Base-by-base conservation (phyloP, 768 basidiomycete genomes). In the Neoboletus subvelutipes region DNA sequence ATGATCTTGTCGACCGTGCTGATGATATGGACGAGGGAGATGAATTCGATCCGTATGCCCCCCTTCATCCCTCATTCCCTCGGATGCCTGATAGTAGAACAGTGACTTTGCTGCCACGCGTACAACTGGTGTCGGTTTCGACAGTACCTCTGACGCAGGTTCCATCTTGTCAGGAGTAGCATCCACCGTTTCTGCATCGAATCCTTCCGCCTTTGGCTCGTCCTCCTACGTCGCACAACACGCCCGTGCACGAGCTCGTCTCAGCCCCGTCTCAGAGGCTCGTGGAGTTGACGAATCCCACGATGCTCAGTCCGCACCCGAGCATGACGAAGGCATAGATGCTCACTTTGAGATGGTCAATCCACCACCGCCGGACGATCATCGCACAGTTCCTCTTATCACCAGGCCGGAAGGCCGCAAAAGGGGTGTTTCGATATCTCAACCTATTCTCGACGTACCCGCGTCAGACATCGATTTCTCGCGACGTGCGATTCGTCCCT, bases 1-100 rank as follows among this genome's bases (percentile, higher is more conserved):
- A 81, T 29, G 84, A 81, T 24, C 77, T 78, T 50, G 75, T 78
- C 40, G 77, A 75, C 28, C 76, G 75, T 10, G 79, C 73, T 1
- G 75, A 74, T 42, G 83, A 79, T 42, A 80, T 81, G 72, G 83
- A 83, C 61, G 87, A 86, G 49, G 84, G 75, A 2, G 87, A 90
- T 60, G 89, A 88, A 57, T 92, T 91, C 60, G 90, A 92, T 66
- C 88, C 88, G 89, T 91, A 68, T 66, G 87, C 76, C 4, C 18
- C 76, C 7, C 31, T 47, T 46, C 24, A 9, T 37, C 15, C 24
- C 6, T 18, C 34, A 1, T 47, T 34, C 43, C 33, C 12, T 31
- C 22, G 1, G 2, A 7, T 36, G 4, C 29, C 62, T 55, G 28
- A 52, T 59, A 6, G 17, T n/a, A 3, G 4, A 12, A 22, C 62